These are phyloP conservation scores for Verruconis gallopava DNA, from an alignment of 2,329 filamentous ascomycete species.

Conservation along the genomic window DNA sequence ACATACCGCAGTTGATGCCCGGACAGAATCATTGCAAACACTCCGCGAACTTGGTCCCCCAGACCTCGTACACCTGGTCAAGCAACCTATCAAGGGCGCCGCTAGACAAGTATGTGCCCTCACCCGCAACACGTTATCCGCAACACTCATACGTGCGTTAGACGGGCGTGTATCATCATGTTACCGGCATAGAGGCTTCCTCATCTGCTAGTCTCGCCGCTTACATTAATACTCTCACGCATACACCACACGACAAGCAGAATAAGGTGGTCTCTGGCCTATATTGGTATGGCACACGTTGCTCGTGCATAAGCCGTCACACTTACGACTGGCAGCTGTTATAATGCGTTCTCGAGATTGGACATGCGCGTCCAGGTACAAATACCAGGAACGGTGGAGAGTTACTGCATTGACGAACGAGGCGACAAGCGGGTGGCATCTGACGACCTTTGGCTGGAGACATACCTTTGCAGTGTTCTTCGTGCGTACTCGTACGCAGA, in stretches of 20 bases:
- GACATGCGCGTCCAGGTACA: constrained; percentile 98
- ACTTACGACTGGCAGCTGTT: constrained; percentile 50
- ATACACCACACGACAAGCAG: constrained; percentile 70
- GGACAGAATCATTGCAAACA: constrained; percentile 74
- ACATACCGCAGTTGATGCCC: constrained; percentile 80
- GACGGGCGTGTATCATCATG: constrained; percentile 94
- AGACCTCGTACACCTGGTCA: constrained; percentile 89
- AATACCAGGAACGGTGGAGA: constrained; percentile 91
- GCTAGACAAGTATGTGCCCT: constrained; percentile 39
- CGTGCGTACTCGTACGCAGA: constrained; percentile 95
- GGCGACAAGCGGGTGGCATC: constrained; percentile 89
- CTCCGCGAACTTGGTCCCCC: constrained; percentile 90
- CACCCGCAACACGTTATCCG: background rate
- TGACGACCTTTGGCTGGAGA: constrained; percentile 92
- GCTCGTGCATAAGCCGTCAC: background rate
- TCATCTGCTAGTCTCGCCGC: constrained; percentile 93
- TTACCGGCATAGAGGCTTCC: constrained; percentile 91
- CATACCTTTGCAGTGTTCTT: constrained; percentile 88
- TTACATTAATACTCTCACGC: constrained; percentile 96
- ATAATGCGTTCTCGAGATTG: constrained; percentile 96
- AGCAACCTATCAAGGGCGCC: constrained; percentile 49
- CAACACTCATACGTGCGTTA: constrained; percentile 24
- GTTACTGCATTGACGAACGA: constrained; percentile 93
- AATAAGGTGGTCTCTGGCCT: constrained; percentile 88
- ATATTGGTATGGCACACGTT: constrained; percentile 56